Percentiles rank a stretch among this genome's conserved stretches.
These are phyloP conservation scores for Imleria badia DNA, from an alignment of 768 basidiomycete species.

Conservation along the genomic window DNA sequence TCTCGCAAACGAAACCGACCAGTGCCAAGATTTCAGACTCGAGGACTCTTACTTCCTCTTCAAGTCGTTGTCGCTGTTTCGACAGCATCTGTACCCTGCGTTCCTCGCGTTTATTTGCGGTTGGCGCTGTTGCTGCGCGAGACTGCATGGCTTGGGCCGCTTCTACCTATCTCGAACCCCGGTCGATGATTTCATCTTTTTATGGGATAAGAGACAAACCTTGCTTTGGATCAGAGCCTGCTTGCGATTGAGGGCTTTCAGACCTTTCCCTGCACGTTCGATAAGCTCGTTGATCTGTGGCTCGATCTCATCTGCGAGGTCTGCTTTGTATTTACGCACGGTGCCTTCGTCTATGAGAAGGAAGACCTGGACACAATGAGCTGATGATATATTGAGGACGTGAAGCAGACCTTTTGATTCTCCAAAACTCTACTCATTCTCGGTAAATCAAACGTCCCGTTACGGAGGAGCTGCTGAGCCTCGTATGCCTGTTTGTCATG, in stretches of 20 bases:
- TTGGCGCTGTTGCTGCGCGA: slow-evolving; percentile 46
- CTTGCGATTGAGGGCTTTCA: slow-evolving; percentile 60
- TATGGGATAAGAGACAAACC: slow-evolving; percentile 35
- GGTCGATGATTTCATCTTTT: background rate
- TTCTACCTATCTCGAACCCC: slow-evolving; percentile 46
- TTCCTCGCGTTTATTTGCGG: slow-evolving; percentile 63
- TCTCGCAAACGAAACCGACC: slow-evolving; percentile 34
- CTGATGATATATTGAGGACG: background rate
- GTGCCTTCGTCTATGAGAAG: slow-evolving; percentile 71
- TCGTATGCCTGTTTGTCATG: slow-evolving; percentile 52
- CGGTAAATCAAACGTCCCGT: slow-evolving; percentile 69
- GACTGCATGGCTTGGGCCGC: slow-evolving; percentile 43
- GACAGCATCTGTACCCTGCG: slow-evolving; percentile 62
- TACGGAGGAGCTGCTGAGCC: slow-evolving; percentile 64
- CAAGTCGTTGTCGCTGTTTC: slow-evolving; percentile 66
- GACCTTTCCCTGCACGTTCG: slow-evolving; percentile 65
- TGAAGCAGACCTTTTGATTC: slow-evolving; percentile 56
- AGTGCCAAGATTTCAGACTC: slow-evolving; percentile 61
- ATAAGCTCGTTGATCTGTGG: slow-evolving; percentile 78
- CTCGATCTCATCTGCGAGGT: slow-evolving; percentile 77
- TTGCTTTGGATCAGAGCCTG: slow-evolving; percentile 62
- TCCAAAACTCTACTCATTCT: slow-evolving; percentile 68
- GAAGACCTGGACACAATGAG: slow-evolving; percentile 55
- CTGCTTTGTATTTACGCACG: slow-evolving; percentile 71
- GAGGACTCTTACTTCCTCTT: slow-evolving; percentile 57